These are phyloP conservation scores for Pilaira anomala DNA, from an alignment of 192 early-diverging fungal genomes.

Conservation along the genomic window DNA sequence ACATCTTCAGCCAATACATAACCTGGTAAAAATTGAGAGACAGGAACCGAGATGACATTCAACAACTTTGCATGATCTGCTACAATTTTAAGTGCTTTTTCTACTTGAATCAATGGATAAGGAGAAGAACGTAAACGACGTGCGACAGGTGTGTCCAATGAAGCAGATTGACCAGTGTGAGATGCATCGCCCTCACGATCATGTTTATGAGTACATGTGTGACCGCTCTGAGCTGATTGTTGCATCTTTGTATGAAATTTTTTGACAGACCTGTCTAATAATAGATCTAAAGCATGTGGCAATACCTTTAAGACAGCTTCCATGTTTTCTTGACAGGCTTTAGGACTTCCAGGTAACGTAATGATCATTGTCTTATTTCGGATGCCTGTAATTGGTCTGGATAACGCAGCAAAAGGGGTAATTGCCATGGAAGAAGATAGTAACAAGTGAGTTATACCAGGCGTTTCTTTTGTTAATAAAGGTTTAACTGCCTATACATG, in stretches of 20 bases:
- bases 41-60: constrained; percentile 30
- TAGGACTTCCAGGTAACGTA: constrained; percentile 87
- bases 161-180: constrained; percentile 4
- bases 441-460: constrained; percentile 79
- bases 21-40: constrained; percentile 53
- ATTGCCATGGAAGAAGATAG: constrained; percentile 69
- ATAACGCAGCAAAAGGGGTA: constrained; percentile 89
- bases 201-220: constrained; percentile 44
- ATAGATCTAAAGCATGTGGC: constrained; percentile 79
- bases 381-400: constrained; percentile 71
- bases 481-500: constrained; percentile 76
- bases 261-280: constrained; percentile 56
- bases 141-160: constrained; percentile 45
- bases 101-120: constrained; percentile 75
- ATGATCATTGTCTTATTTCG: constrained; percentile 62
- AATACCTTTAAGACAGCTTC: constrained; percentile 68
- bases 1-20: constrained; percentile 77
- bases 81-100: constrained; percentile 61
- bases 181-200: constrained; percentile 1
- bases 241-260: constrained; percentile 53
- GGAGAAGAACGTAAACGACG: constrained; percentile 72
- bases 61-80: constrained; percentile 37
- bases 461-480: constrained; percentile 64
- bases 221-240: constrained; percentile 24
- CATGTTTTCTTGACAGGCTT: constrained; percentile 83